Evolutionary conservation across 768 basidiomycete species (phyloP).

Genomic region (Russula sp.): DNA sequence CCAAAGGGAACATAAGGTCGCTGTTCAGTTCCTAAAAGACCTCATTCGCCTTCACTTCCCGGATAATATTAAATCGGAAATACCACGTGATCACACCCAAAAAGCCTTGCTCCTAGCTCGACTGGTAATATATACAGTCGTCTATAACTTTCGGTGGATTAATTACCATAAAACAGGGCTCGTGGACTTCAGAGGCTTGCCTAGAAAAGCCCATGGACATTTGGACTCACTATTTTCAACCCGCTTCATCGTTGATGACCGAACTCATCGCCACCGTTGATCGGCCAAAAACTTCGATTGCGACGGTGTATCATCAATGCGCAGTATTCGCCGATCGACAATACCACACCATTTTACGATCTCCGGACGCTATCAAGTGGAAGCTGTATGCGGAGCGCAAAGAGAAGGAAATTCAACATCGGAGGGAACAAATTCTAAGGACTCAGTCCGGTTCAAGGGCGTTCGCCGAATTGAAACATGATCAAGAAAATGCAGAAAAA

Average conservation of each 20-base stretch:
- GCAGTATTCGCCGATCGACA: slow-evolving; percentile 90
- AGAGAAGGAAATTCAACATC: slow-evolving; percentile 59
- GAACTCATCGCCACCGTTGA: slow-evolving; percentile 21
- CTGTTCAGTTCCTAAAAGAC: slow-evolving; percentile 66
- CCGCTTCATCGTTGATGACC: slow-evolving; percentile 46
- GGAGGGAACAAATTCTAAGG: slow-evolving; percentile 40
- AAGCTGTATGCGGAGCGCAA: slow-evolving; percentile 74
- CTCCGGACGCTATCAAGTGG: slow-evolving; percentile 66
- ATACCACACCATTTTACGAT: slow-evolving; percentile 65
- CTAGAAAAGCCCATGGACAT: slow-evolving; percentile 76
- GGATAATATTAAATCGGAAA: slow-evolving; percentile 21
- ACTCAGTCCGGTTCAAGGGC: slow-evolving; percentile 30
- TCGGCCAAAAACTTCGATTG: slow-evolving; percentile 34
- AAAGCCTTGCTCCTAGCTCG: slow-evolving; percentile 55
- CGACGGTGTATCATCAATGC: slow-evolving; percentile 71
- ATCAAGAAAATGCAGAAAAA: slow-evolving; percentile 44
- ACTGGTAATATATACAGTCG: slow-evolving; percentile 48
- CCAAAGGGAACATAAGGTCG: slow-evolving; percentile 79
- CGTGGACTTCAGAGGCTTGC: slow-evolving; percentile 87
- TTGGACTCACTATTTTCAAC: slow-evolving; percentile 63
- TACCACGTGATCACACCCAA: slow-evolving; percentile 11
- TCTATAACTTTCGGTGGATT: neutral
- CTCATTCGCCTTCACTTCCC: slow-evolving; percentile 35
- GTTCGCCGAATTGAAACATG: slow-evolving; percentile 38
- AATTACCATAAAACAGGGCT: slow-evolving; percentile 52